phyloP scores from a whole-genome alignment of 441 rosid species.

The California macrophylla region DNA sequence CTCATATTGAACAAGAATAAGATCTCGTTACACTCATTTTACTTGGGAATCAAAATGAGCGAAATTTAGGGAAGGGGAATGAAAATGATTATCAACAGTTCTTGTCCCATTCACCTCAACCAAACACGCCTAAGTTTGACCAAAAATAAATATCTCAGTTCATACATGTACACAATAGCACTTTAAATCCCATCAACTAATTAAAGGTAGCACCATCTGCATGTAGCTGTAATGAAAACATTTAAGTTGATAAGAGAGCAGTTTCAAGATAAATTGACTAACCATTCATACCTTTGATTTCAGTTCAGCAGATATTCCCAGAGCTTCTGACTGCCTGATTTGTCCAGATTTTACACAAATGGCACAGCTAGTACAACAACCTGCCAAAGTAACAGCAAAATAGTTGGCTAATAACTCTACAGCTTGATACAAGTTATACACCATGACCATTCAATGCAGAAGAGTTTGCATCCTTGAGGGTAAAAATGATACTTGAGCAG shows the following conservation, averaged over 20 bases:
- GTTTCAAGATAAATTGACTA: background rate
- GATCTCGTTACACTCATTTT: too few species aligned
- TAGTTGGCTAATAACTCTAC: background rate
- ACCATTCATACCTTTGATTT: constrained; percentile 53
- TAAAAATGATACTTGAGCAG: background rate
- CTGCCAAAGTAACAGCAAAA: too few species aligned
- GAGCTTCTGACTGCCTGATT: constrained; percentile 78
- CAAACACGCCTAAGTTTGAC: too few species aligned
- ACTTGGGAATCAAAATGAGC: too few species aligned
- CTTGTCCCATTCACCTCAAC: too few species aligned
- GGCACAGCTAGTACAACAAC: constrained; percentile 95
- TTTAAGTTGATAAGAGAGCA: background rate
- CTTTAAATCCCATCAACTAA: background rate
- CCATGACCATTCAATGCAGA: background rate
- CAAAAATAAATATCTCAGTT: too few species aligned
- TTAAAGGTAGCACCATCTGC: constrained; percentile 1
- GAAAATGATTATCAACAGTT: too few species aligned
- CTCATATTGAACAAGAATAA: too few species aligned
- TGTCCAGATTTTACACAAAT: constrained; percentile 84
- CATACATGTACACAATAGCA: too few species aligned
- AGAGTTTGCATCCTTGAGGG: background rate
- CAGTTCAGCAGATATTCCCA: constrained; percentile 87
- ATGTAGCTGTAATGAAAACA: background rate
- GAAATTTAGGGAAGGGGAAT: too few species aligned
- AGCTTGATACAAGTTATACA: background rate